Percentiles rank a stretch among this genome's conserved stretches.
Evolutionary conservation across 202 grass and related monocot genomes (phyloP).

Genomic region (Schoenoplectus triqueter): DNA sequence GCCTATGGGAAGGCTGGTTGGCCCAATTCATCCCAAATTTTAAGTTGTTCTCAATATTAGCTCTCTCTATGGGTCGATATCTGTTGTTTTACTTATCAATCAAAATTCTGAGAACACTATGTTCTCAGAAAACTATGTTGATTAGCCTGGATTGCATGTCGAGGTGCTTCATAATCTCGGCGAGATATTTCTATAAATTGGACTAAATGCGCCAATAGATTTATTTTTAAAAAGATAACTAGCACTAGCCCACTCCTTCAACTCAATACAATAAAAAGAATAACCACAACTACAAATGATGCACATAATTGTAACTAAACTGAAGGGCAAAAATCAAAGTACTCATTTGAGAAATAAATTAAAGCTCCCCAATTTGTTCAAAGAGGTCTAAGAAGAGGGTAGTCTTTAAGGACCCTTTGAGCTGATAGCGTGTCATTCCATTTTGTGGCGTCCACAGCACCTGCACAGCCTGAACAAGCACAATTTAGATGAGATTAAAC

Average conservation of each 20-base stretch:
- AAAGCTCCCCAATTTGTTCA: background rate
- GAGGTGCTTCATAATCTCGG: too few species aligned
- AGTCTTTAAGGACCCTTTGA: background rate
- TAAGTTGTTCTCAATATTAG: too few species aligned
- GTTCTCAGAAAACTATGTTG: too few species aligned
- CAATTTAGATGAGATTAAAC: background rate
- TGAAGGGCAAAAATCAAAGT: background rate
- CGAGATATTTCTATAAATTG: background rate
- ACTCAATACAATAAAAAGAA: background rate
- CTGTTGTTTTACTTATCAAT: too few species aligned
- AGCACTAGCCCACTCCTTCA: background rate
- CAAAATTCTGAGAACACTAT: too few species aligned
- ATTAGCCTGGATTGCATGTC: too few species aligned
- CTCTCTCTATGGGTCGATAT: too few species aligned
- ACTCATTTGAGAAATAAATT: background rate
- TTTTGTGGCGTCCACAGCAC: background rate
- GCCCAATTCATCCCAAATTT: too few species aligned
- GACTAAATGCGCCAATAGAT: background rate
- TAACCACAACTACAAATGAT: background rate
- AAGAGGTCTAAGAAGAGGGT: constrained; percentile 10
- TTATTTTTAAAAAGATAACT: background rate
- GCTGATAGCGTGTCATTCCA: background rate
- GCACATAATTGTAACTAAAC: background rate
- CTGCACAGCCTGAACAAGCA: background rate
- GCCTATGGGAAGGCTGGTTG: too few species aligned